Evolutionary conservation across 352 stramenopile genomes (phyloP).

Genomic region (Phytophthora sansomeana): DNA sequence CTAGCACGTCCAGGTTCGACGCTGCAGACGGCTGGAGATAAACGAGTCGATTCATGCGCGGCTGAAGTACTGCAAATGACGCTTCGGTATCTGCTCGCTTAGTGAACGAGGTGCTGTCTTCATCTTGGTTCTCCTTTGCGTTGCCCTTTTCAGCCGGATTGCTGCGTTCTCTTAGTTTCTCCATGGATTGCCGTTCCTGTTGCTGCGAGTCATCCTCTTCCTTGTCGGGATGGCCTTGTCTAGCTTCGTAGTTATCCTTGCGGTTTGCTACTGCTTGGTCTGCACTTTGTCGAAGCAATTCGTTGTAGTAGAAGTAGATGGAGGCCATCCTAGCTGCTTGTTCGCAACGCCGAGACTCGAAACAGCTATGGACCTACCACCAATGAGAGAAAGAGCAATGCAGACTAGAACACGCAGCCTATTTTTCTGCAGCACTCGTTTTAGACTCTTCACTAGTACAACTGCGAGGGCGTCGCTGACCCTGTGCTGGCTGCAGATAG

Average conservation of each 20-base stretch:
- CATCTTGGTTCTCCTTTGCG: conserved; percentile 23
- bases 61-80: conserved; percentile 32
- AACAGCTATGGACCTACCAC: not conserved
- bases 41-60: conserved; percentile 32
- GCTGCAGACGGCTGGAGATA: conserved; percentile 29
- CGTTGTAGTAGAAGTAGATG: conserved; percentile 46
- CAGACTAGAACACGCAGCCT: no score
- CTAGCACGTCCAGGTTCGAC: conserved; percentile 30
- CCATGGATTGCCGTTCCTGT: not conserved
- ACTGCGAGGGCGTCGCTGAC: conserved; percentile 19
- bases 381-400: conserved; percentile 13
- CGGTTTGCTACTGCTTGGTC: conserved; percentile 13
- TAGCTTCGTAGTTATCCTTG: not conserved
- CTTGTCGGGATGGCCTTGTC: no score
- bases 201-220: conserved; percentile 1
- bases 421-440: conserved; percentile 27
- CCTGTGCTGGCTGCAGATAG: conserved; percentile 24
- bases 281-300: conserved; percentile 36
- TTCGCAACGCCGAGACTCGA: not conserved
- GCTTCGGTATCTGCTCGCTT: conserved; percentile 16
- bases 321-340: conserved; percentile 25
- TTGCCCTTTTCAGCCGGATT: not conserved
- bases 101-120: not conserved
- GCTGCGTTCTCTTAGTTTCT: conserved; percentile 4
- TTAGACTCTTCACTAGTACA: conserved; percentile 20